Conservation (phyloP, 768 basidiomycete species). For the Agaricus subrufescens region DNA sequence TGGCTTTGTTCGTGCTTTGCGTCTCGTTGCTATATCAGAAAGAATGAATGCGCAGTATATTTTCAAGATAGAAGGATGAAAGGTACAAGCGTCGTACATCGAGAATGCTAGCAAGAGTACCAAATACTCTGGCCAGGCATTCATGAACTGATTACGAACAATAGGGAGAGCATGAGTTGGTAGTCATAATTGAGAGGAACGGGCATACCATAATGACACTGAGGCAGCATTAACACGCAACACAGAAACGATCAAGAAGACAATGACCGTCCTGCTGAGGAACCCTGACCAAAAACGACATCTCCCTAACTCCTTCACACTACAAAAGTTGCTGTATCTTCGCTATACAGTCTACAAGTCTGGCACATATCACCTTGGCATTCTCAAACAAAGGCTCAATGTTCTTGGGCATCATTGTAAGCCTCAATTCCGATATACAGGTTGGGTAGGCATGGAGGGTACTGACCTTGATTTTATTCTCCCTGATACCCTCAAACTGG, state of each 20-base stretch:
- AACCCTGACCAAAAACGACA: constrained; percentile 6
- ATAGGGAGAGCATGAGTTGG: too few species aligned
- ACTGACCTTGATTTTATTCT: constrained; percentile 49
- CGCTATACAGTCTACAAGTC: constrained; percentile 63
- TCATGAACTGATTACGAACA: too few species aligned
- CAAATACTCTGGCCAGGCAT: too few species aligned
- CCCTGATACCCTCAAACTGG: constrained; percentile 15
- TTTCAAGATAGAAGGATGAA: too few species aligned
- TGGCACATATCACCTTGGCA: constrained; percentile 65
- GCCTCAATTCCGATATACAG: constrained; percentile 28
- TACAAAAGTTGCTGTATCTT: constrained; percentile 54
- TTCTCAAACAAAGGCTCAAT: constrained; percentile 80
- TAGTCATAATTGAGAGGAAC: too few species aligned
- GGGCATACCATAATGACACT: too few species aligned
- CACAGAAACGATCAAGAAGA: constrained; percentile 4
- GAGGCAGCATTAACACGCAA: not conserved
- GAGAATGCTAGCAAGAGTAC: too few species aligned
- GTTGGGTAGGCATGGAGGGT: constrained; percentile 59
- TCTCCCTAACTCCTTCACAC: constrained; percentile 7
- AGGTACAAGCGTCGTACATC: too few species aligned
- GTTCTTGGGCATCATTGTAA: constrained; percentile 87
- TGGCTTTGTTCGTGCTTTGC: too few species aligned
- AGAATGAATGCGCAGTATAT: too few species aligned
- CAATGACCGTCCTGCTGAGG: constrained; percentile 4
- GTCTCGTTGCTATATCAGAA: too few species aligned